Evolutionary conservation across 2,329 filamentous ascomycete genomes (phyloP), one percentile per base, ranked within the genome.

Genomic region (Simplicillium sp.): DNA sequence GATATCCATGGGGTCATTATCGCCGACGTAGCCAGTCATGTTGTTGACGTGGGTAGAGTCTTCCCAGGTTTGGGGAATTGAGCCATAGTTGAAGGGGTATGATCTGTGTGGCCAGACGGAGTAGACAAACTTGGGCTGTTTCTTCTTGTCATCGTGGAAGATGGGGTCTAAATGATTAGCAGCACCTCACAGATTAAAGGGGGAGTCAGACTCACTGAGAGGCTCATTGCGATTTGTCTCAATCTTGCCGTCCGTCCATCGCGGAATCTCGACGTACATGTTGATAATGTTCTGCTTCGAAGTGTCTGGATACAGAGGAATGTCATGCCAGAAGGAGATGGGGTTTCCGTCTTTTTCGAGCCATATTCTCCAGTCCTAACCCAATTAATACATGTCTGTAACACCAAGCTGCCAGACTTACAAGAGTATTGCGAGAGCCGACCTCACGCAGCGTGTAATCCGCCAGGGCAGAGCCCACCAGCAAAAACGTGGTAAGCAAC

Each of bases 11-110:
- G 64, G 64, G 15, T 67, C 64, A 8, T 67, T 67, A 43, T 67
- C 64, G 1, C 64, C 64, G 1, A 53, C 43, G 7, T 46, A 54
- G 0, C 55, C 55, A 13, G 64, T 67, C 39, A 62, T 61, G 14
- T 56, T 49, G 36, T 66, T 62, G 14, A 61, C 46, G 29, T 58
- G 53, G 43, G 66, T 67, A 16, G 63, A 60, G 38, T 59, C 61
- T 48, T 67, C 64, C 64, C 64, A 67, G 0, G 64, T 67, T 46
- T 67, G 65, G 0, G 64, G 64, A 15, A 67, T 63, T 4, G 64
- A 66, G 0, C 64, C 64, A 37, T 67, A 67, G 18, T 61, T 53
- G 45, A 66, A 66, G 0, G 64, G 65, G 31, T 67, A 67, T 0
- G 60, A 54, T 50, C 61, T 65, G 50, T 66, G 63, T 31, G 65